These are phyloP conservation scores for Sextonia rubra DNA, from an alignment of 164 flowering plant species.

Conservation along the genomic window DNA sequence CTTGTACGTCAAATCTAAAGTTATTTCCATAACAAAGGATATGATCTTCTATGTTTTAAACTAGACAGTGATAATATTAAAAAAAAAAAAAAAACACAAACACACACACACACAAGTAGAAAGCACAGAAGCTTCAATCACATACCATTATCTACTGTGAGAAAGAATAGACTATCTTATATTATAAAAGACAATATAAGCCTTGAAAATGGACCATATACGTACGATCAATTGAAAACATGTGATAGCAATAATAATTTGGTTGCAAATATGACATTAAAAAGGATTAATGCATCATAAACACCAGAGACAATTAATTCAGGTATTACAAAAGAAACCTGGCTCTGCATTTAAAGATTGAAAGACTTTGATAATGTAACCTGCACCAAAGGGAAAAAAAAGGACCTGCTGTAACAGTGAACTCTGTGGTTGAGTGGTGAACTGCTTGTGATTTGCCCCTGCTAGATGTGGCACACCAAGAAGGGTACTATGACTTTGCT, in stretches of 20 bases:
- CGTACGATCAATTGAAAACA: too few species aligned
- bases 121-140: not conserved
- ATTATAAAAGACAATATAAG: not conserved
- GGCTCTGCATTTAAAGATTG: not conserved
- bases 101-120: not conserved
- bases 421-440: not conserved
- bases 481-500: conserved; percentile 62
- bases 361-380: not conserved
- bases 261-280: not conserved
- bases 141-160: not conserved
- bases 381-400: not conserved
- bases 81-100: too few species aligned
- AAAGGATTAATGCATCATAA: not conserved
- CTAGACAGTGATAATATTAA: not conserved
- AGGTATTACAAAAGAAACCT: not conserved
- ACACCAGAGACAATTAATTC: not conserved
- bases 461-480: conserved; percentile 19
- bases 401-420: conserved; percentile 9
- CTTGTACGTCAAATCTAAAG: not conserved
- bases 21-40: not conserved
- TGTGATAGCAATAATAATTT: not conserved
- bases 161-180: not conserved
- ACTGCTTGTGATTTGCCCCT: conserved; percentile 2
- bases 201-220: not conserved
- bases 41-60: not conserved